These are phyloP conservation scores for Xylaria bambusicola DNA, from an alignment of 495 filamentous ascomycete genomes.

Conservation along the genomic window DNA sequence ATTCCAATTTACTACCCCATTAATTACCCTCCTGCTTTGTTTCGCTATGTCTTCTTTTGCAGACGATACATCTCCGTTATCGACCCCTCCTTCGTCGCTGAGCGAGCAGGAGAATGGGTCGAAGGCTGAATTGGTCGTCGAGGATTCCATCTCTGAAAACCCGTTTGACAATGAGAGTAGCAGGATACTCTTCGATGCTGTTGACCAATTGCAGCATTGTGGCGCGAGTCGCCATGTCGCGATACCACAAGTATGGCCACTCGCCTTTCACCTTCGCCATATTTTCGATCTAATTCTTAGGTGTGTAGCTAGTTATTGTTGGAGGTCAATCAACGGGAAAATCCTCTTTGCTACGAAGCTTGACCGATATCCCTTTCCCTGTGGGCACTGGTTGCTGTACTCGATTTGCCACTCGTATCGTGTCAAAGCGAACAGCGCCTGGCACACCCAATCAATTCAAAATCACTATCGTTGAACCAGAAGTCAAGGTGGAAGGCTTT, in stretches of 20 bases:
- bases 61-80: not conserved
- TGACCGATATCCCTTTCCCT: slow-evolving; percentile 57
- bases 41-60: not conserved
- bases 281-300: slow-evolving; percentile 34
- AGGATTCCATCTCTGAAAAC: slow-evolving; percentile 1
- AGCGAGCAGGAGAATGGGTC: not conserved
- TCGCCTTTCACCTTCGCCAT: not conserved
- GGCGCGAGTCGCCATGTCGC: slow-evolving; percentile 40
- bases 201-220: slow-evolving; percentile 40
- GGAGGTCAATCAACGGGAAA: slow-evolving; percentile 56
- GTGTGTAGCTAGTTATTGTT: slow-evolving; percentile 50
- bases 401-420: slow-evolving; percentile 49
- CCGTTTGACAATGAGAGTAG: slow-evolving; percentile 15
- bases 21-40: too few relatives aligned
- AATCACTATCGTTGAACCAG: slow-evolving; percentile 23
- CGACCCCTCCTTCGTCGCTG: not conserved
- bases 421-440: slow-evolving; percentile 40
- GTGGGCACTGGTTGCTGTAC: slow-evolving; percentile 44
- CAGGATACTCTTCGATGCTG: slow-evolving; percentile 31
- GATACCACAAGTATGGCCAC: slow-evolving; percentile 38
- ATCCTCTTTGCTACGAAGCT: slow-evolving; percentile 58
- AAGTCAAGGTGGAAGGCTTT: slow-evolving; percentile 29
- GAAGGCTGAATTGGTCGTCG: not conserved
- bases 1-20: too few relatives aligned
- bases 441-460: slow-evolving; percentile 44